Evolutionary conservation across 495 filamentous ascomycete species (phyloP).

Genomic region (Penicillium maclennaniae): DNA sequence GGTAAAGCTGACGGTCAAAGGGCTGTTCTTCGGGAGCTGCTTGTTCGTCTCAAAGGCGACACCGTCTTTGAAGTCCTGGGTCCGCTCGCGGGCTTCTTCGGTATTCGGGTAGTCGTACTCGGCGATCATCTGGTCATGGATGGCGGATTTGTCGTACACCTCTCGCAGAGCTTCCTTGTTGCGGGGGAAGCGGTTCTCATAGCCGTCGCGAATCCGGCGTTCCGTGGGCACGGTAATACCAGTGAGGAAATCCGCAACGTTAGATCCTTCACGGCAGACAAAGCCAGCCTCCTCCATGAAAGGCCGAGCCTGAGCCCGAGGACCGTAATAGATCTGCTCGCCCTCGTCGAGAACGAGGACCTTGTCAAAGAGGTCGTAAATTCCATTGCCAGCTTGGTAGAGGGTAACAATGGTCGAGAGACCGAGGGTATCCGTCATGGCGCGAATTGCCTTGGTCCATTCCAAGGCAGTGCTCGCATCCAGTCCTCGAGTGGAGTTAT

Average conservation of each 20-base stretch:
- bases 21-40: conserved; percentile 37
- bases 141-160: conserved; percentile 37
- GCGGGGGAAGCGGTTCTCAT: conserved; percentile 39
- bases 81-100: conserved; percentile 39
- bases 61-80: conserved; percentile 46
- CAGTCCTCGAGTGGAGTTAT: too few relatives aligned
- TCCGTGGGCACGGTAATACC: conserved; percentile 66
- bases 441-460: too few relatives aligned
- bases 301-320: too few relatives aligned
- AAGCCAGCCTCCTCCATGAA: conserved; percentile 52
- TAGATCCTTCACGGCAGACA: conserved; percentile 59
- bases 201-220: conserved; percentile 53
- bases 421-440: too few relatives aligned
- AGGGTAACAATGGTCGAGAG: too few relatives aligned
- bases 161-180: conserved; percentile 39
- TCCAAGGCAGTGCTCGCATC: too few relatives aligned
- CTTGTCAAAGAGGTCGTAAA: too few relatives aligned
- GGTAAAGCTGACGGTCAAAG: conserved; percentile 55
- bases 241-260: conserved; percentile 67
- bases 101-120: conserved; percentile 50
- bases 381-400: too few relatives aligned
- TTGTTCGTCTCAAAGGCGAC: conserved; percentile 43
- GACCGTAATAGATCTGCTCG: too few relatives aligned
- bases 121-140: conserved; percentile 30
- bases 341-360: too few relatives aligned